Percentiles rank a stretch among this genome's conserved stretches.
phyloP scores from a whole-genome alignment of 768 basidiomycete genomes.

The Dioszegia aurantiaca region DNA sequence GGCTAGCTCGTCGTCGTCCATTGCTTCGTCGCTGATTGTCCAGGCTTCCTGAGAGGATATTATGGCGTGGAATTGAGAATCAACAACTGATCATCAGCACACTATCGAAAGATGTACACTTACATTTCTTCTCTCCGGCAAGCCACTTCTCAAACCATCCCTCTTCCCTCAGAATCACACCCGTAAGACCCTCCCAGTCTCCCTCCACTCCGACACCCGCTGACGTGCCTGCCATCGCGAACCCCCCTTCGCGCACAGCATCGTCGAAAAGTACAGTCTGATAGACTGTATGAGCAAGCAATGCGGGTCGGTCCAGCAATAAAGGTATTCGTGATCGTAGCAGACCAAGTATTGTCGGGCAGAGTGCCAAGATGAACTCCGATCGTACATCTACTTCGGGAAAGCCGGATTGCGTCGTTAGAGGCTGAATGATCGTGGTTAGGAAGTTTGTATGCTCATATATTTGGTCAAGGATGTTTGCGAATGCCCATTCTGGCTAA shows the following conservation, averaged over 20 bases:
- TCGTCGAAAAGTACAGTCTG: slow-evolving; percentile 86
- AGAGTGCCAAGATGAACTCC: slow-evolving; percentile 74
- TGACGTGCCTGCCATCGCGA: slow-evolving; percentile 56
- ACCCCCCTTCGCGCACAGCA: slow-evolving; percentile 70
- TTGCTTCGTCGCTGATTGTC: slow-evolving; percentile 70
- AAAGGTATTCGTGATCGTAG: slow-evolving; percentile 69
- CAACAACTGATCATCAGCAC: slow-evolving; percentile 63
- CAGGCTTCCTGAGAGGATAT: slow-evolving; percentile 80
- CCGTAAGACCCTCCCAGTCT: slow-evolving; percentile 74
- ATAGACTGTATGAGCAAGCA: slow-evolving; percentile 93
- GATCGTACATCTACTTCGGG: slow-evolving; percentile 69
- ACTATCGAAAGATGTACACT: slow-evolving; percentile 45
- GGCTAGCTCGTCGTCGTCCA: slow-evolving; percentile 54
- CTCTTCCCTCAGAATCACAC: slow-evolving; percentile 72
- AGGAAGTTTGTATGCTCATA: slow-evolving; percentile 83
- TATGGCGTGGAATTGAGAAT: slow-evolving; percentile 80
- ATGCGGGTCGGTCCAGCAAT: slow-evolving; percentile 70
- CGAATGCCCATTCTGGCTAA: slow-evolving; percentile 96
- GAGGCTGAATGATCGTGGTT: slow-evolving; percentile 67
- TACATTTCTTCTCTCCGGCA: slow-evolving; percentile 82
- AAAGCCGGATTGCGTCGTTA: slow-evolving; percentile 67
- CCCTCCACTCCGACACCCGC: slow-evolving; percentile 21
- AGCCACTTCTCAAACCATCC: slow-evolving; percentile 94
- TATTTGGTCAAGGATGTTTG: slow-evolving; percentile 79
- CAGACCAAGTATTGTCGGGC: slow-evolving; percentile 74